A percentile compares a stretch with the other conserved stretches of the same genome.
phyloP scores from a whole-genome alignment of 2,329 filamentous ascomycete genomes.

The Trichophaea hybrida region DNA sequence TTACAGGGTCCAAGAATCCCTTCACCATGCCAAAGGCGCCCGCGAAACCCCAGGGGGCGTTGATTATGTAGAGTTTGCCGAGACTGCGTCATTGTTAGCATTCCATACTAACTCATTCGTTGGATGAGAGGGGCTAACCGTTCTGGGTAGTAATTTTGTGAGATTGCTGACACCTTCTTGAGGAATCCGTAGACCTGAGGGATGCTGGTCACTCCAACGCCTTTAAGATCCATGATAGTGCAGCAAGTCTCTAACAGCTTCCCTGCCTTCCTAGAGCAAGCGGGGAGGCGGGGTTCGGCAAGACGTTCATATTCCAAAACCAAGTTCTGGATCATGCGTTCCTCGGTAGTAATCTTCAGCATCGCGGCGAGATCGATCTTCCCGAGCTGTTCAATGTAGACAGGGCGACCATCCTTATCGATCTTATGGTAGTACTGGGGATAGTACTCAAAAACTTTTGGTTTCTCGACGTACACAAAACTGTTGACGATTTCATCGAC shows the following conservation, averaged over 20 bases:
- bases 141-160: constrained; percentile 98
- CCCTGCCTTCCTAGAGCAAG: constrained; percentile 83
- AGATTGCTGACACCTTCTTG: constrained; percentile 69
- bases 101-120: background rate
- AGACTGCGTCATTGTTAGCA: constrained; percentile 33
- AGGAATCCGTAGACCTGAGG: constrained; percentile 80
- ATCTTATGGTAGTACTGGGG: constrained; percentile 99
- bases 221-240: constrained; percentile 96
- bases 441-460: constrained; percentile 76
- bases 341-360: constrained; percentile 71
- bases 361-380: constrained; percentile 81
- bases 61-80: constrained; percentile 93
- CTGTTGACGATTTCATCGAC: constrained; percentile 66
- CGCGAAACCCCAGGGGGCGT: constrained; percentile 90
- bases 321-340: constrained; percentile 93
- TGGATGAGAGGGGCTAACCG: constrained; percentile 28
- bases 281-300: constrained; percentile 79
- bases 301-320: constrained; percentile 97
- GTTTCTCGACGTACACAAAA: constrained; percentile 80
- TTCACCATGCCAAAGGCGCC: constrained; percentile 75
- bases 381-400: constrained; percentile 94
- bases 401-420: constrained; percentile 82
- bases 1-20: constrained; percentile 91
- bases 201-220: constrained; percentile 69
- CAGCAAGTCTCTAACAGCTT: constrained; percentile 93